Evolutionary conservation across 805 yeast genomes (phyloP).

Genomic region (Spathaspora girioi): DNA sequence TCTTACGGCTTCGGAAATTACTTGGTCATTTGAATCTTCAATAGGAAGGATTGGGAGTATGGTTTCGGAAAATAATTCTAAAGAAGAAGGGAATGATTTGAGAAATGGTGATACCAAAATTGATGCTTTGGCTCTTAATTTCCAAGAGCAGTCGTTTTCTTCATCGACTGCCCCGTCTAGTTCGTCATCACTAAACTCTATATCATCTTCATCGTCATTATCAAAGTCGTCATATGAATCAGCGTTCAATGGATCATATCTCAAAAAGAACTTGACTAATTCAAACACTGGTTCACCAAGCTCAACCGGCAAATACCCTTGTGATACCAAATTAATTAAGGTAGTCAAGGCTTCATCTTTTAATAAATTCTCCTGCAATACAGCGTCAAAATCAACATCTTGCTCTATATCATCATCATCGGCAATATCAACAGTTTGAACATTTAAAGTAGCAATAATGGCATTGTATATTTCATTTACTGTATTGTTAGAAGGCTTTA

Average conservation of each 20-base stretch:
- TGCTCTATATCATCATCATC: slow-evolving; percentile 12
- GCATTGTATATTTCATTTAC: slow-evolving; percentile 14
- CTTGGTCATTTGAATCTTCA: slow-evolving; percentile 46
- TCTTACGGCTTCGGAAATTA: slow-evolving; percentile 46
- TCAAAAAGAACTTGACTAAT: slow-evolving; percentile 20
- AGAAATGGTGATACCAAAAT: slow-evolving; percentile 32
- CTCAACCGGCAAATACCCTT: slow-evolving; percentile 5
- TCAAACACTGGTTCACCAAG: slow-evolving; percentile 13
- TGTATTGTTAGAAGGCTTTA: slow-evolving; percentile 2
- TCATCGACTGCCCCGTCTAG: slow-evolving; percentile 39
- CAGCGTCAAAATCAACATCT: slow-evolving; percentile 43
- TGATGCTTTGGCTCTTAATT: slow-evolving; percentile 52
- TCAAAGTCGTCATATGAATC: slow-evolving; percentile 30
- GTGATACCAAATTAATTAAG: slow-evolving; percentile 27
- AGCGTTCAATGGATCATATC: slow-evolving; percentile 28
- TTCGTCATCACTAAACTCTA: slow-evolving; percentile 39
- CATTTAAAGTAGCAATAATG: slow-evolving; percentile 17
- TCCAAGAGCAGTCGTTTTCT: slow-evolving; percentile 50
- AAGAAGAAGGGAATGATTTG: slow-evolving; percentile 27
- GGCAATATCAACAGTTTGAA: slow-evolving; percentile 12
- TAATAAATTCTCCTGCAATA: slow-evolving; percentile 40
- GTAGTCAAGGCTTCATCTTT: slow-evolving; percentile 51
- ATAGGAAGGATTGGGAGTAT: slow-evolving; percentile 16
- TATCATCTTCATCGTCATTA: slow-evolving; percentile 35
- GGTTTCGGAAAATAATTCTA: slow-evolving; percentile 7